Base-by-base conservation (phyloP, 805 yeast genomes). In the Starmerella floricola region DNA sequence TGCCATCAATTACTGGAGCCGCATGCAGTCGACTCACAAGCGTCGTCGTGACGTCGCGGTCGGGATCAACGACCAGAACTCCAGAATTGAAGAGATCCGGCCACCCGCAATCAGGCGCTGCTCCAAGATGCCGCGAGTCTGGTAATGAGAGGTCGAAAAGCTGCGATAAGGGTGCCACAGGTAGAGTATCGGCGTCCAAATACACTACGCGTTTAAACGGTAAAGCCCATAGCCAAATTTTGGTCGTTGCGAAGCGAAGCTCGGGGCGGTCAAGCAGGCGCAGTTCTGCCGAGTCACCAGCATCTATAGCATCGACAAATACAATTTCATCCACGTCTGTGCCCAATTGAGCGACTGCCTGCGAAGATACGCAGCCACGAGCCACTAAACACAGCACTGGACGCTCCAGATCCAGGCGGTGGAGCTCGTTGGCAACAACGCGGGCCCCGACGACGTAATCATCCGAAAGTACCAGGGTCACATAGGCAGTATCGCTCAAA, bases 81-180 rank as follows among this genome's bases (percentile, higher is more conserved):
- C 95, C 94, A 26, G 86, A 73, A 60, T 85, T 84, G 65, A 85
- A 85, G 53, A 79, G 69, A 62, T 85, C 95, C 0, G 94, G 94
- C 82, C 93, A 85, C 12, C 94, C 94, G n/a, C 74, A 67, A 62
- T 85, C 95, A 0, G 93, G 81, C 13, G 78, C 65, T 0, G 91
- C 68, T 1, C 60, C 64, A 24, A 62, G 50, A 1, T 28, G 24
- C 4, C 42, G 46, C 18, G 41, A 42, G 17, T 6, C 26, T 5
- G 39, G 35, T 31, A 40, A 15, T 2, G 3, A 27, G 16, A 31
- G 34, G 2, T 31, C 46, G 11, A 51, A 38, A 36, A 41, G 36
- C n/a, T 18, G 58, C 36, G 61, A 62, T n/a, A 66, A 44, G 26
- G 54, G 45, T 31, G 42, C 49, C 16, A 66, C 34, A 1, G 76